Evolutionary conservation across 805 yeast species (phyloP), one percentile per base, ranked within the genome.

Genomic region (Candida gorgasii): DNA sequence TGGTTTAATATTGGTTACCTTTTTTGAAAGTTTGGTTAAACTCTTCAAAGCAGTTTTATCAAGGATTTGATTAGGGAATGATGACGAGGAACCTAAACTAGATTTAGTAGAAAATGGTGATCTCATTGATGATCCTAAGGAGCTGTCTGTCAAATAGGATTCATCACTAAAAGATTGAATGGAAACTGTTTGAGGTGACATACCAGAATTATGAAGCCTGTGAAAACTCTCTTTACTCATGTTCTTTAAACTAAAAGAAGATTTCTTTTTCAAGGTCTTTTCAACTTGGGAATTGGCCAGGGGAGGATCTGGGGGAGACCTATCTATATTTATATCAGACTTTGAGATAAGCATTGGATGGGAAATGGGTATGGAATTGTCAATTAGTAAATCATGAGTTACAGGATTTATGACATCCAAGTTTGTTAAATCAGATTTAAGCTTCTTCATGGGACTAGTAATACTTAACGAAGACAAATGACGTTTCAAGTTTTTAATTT

Each of bases 261-360:
- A 11, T 11, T 24, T 24, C 28, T 24, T 24, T 11, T 11, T 24
- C n/a, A 5, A 7, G 4, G 28, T 11, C 17, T 17, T 31, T 11
- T 13, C 7, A 13, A 13, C 20, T 15, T 15, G 18, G 5, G 40
- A 27, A n/a, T n/a, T n/a, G n/a, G n/a, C n/a, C n/a, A n/a, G n/a
- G 13, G 34, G 40, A 7, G 34, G 40, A 5, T 18, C 16, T 18
- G 40, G 40, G n/a, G 40, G 34, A 7, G 34, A 27, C 13, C 40
- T 27, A 18, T 37, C 19, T 11, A 37, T 19, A 13, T 8, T 28
- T 12, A 27, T 24, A 28, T 37, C 34, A 11, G 18, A 11, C 28
- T n/a, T 36, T 9, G 40, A 14, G 4, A 36, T 28, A 4, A 28
- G 20, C 2, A 24, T 16, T 11, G 40, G 40, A 20, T 37, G 22